phyloP scores from a whole-genome alignment of 345 rosid species.

The Punica granatum region DNA sequence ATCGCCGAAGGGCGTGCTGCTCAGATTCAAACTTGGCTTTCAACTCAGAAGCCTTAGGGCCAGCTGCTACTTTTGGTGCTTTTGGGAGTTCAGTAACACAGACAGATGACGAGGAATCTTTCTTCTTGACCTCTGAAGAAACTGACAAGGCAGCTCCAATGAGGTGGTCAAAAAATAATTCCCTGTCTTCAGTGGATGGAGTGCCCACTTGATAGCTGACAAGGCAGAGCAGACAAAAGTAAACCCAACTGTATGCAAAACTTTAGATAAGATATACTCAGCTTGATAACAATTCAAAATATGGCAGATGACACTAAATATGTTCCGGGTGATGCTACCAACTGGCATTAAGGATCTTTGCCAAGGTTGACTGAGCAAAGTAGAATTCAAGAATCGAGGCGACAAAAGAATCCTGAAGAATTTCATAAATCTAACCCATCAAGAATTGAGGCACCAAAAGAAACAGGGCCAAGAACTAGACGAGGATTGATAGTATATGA shows the following conservation, averaged over 20 bases:
- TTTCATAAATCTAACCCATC: background rate
- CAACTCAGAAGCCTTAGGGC: constrained; percentile 88
- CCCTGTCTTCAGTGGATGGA: constrained; percentile 76
- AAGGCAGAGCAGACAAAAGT: constrained; percentile 16
- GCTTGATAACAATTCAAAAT: background rate
- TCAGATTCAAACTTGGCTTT: constrained; percentile 95
- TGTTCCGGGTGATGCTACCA: background rate
- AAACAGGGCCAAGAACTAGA: background rate
- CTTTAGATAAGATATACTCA: background rate
- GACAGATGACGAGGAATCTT: constrained; percentile 33
- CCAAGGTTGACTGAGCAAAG: background rate
- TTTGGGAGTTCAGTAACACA: constrained; percentile 74
- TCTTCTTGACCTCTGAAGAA: constrained; percentile 40
- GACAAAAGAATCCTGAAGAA: background rate
- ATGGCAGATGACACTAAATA: background rate
- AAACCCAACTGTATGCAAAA: background rate
- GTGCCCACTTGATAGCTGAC: constrained; percentile 73
- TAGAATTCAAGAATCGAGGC: background rate
- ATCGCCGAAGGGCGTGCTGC: constrained; percentile 96
- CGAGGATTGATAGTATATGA: background rate
- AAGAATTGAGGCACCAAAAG: background rate
- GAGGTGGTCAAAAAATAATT: constrained; percentile 62
- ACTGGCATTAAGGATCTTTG: background rate
- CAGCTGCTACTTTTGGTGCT: constrained; percentile 67
- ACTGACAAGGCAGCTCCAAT: constrained; percentile 92